These are phyloP conservation scores for Eimeria brunetti DNA, from an alignment of 169 alveolate genomes.

Conservation along the genomic window DNA sequence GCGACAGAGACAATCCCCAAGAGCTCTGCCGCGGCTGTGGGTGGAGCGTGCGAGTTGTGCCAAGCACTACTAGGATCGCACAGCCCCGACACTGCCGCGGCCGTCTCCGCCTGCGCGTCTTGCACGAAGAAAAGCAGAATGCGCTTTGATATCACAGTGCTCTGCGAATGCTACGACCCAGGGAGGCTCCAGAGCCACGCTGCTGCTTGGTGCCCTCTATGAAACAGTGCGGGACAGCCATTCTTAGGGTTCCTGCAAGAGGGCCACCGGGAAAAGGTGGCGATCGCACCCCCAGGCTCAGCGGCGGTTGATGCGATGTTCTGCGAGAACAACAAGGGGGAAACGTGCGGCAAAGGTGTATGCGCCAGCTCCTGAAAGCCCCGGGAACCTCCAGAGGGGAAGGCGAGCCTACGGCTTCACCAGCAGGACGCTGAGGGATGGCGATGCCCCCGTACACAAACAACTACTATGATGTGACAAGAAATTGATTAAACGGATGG, in stretches of 20 bases:
- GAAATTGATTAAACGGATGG: constrained; percentile 66
- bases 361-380: constrained; percentile 29
- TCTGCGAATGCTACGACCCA: constrained; percentile 15
- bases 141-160: constrained; percentile 40
- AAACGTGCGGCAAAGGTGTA: constrained; percentile 23
- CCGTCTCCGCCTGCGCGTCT: constrained; percentile 55
- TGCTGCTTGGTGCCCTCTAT: constrained; percentile 61
- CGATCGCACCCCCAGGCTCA: constrained; percentile 68
- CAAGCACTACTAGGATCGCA: constrained; percentile 68
- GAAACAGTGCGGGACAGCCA: constrained; percentile 56
- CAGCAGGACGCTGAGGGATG: constrained; percentile 69
- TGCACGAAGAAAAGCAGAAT: constrained; percentile 26
- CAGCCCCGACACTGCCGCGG: constrained; percentile 80
- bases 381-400: constrained; percentile 58
- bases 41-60: constrained; percentile 78
- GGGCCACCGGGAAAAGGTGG: constrained; percentile 45
- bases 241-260: constrained; percentile 59
- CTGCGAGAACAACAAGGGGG: constrained; percentile 41
- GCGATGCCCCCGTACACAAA: constrained; percentile 65
- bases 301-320: constrained; percentile 53
- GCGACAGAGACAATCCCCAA: constrained; percentile 33
- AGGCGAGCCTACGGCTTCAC: constrained; percentile 53
- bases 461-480: constrained; percentile 75
- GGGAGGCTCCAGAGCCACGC: constrained; percentile 68
- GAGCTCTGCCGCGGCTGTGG: constrained; percentile 75